Evolutionary conservation across 78 protist species (phyloP).

Genomic region (Dictyostelium firmibasis): DNA sequence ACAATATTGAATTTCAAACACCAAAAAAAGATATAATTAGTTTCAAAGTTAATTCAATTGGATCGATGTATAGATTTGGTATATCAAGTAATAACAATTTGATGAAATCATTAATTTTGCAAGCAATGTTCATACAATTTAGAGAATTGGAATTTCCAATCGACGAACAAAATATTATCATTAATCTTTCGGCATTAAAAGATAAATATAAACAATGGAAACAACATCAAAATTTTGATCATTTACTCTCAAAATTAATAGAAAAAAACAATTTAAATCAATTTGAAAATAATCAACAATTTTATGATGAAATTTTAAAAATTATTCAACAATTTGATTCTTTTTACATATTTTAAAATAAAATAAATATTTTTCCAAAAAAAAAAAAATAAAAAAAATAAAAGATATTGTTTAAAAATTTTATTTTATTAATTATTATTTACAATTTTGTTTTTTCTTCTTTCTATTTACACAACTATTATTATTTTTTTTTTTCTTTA

Average conservation of each 20-base stretch:
- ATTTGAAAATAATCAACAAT: neutral
- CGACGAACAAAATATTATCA: neutral
- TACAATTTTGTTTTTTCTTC: neutral
- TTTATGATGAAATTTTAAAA: neutral
- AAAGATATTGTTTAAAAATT: no score
- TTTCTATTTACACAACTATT: neutral
- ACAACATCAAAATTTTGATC: neutral
- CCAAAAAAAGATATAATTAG: neutral
- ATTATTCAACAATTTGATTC: neutral
- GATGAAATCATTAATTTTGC: neutral
- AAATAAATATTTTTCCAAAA: no score
- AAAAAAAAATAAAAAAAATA: no score
- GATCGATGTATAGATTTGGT: neutral
- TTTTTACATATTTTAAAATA: neutral
- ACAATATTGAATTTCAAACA: neutral
- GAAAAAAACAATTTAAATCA: neutral
- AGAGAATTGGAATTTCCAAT: neutral
- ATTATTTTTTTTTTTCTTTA: neutral
- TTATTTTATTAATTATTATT: neutral
- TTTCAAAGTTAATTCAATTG: neutral
- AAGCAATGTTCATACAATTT: neutral
- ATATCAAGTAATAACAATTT: neutral
- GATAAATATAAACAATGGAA: neutral
- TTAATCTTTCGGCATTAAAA: neutral
- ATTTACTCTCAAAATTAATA: neutral